These are phyloP conservation scores for Kluyveromyces marxianus DNA, from an alignment of 1,139 yeast genomes.

Conservation along the genomic window DNA sequence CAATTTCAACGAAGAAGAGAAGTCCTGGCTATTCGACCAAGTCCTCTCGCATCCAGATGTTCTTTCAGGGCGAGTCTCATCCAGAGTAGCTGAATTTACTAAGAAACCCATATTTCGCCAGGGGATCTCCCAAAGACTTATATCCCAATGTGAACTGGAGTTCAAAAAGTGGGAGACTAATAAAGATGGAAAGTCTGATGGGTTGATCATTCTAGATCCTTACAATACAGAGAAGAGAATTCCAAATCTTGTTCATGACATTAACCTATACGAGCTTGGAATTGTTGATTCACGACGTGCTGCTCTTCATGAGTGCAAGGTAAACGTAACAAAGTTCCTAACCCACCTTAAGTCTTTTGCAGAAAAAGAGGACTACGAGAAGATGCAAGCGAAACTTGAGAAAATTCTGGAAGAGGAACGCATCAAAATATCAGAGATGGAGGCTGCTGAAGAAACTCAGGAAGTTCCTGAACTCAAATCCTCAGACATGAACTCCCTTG, in stretches of 20 bases:
- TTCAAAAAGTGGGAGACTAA: neutral
- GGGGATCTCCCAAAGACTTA: neutral
- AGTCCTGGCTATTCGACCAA: slow-evolving; percentile 1
- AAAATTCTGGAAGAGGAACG: neutral
- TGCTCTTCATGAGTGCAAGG: slow-evolving; percentile 1
- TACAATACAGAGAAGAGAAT: slow-evolving; percentile 1
- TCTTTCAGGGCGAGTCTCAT: neutral
- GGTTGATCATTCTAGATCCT: neutral
- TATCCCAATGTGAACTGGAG: neutral
- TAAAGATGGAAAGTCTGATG: neutral
- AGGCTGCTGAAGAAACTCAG: neutral
- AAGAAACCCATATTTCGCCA: neutral
- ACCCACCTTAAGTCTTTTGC: neutral
- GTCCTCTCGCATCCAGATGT: slow-evolving; percentile 2
- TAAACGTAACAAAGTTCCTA: neutral
- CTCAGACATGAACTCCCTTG: neutral
- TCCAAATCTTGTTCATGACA: slow-evolving; percentile 1
- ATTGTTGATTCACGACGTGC: slow-evolving; percentile 2
- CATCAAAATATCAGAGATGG: neutral
- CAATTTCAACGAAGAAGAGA: neutral
- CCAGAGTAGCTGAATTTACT: neutral
- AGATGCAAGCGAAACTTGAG: neutral
- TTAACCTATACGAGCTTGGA: slow-evolving; percentile 7
- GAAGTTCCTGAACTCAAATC: neutral
- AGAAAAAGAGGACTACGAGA: neutral